Base-by-base conservation (phyloP, 345 rosid genomes). In the Euphorbia lathyris region DNA sequence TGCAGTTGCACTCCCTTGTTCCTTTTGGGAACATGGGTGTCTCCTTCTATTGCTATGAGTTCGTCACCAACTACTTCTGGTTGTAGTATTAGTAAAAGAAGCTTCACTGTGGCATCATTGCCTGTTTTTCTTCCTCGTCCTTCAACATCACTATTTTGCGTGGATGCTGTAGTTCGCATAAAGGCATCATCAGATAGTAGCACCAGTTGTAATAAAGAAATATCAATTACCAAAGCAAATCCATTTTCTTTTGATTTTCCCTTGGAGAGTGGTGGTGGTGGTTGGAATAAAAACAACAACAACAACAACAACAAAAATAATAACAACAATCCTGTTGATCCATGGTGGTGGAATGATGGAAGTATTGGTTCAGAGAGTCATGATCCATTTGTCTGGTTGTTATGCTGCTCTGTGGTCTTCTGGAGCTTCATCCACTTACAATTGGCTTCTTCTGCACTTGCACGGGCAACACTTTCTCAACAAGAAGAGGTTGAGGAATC, bases 381-480 rank as follows among this genome's bases (percentile, higher is more conserved):
- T 9, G 25, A 63, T 25, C 50, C 66, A 17, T 29, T 72, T 73
- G 66, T 70, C 59, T 68, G 65, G 77, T 76, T 78, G 58, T 76
- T 76, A 25, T 27, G 79, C 51, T 59, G 82, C 45, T 72, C 72
- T 52, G 71, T 83, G 45, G 67, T 77, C 7, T 67, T 78, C 27
- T 81, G 79, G 58, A 84, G 79, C 62, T 74, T 82, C 72, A 76
- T 68, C 78, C 74, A 72, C 20, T 72, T 82, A 67, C 86, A 70
- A 27, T 68, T 87, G 47, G 81, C 74, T 52, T 38, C 88, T 26
- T 71, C 82, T 3, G 90, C 88, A 3, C 66, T 79, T 53, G 88
- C 90, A 40, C 78, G 76, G 74, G 60, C 79, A 20, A 67, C 76
- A 40, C 64, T 76, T 0, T 65, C 68, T 14, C 58, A 65, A 23